These are phyloP conservation scores for Colletotrichum viniferum DNA, from an alignment of 2,329 filamentous ascomycete species.

Conservation along the genomic window DNA sequence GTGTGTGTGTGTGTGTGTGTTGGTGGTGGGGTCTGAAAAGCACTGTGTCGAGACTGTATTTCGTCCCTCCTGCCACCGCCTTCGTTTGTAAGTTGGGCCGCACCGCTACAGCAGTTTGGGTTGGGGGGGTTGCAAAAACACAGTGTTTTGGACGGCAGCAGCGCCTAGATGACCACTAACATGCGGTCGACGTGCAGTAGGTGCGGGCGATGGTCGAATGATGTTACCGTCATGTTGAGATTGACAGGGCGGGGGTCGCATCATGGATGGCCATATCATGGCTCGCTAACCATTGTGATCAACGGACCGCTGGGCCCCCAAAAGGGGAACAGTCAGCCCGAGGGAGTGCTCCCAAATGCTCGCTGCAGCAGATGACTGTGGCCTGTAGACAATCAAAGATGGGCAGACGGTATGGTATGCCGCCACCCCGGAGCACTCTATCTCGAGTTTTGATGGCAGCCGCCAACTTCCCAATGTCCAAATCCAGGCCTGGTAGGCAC, in stretches of 20 bases:
- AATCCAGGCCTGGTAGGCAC: neutral
- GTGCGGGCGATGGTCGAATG: constrained; percentile 15
- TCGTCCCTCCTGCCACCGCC: neutral
- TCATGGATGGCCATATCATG: constrained; percentile 18
- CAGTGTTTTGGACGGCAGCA: neutral
- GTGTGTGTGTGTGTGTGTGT: neutral
- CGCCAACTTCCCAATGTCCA: neutral
- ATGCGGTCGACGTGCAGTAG: neutral
- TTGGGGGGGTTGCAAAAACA: neutral
- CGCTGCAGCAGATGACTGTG: constrained; percentile 1
- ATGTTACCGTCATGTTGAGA: constrained; percentile 16
- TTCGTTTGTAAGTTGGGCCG: neutral
- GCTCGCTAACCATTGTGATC: constrained; percentile 13
- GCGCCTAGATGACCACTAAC: constrained; percentile 4
- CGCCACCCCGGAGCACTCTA: neutral
- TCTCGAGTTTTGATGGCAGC: neutral
- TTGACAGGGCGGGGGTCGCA: constrained; percentile 18
- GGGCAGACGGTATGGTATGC: constrained; percentile 8
- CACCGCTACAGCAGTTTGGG: neutral
- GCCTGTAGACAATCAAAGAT: constrained; percentile 13
- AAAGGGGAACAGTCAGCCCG: neutral
- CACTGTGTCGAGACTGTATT: neutral
- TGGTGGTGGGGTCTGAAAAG: neutral
- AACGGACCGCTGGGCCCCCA: neutral
- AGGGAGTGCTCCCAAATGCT: neutral